Percentiles rank a stretch among this genome's conserved stretches.
Conservation (phyloP, 768 basidiomycete species). For the Leucocoprinus sp. region DNA sequence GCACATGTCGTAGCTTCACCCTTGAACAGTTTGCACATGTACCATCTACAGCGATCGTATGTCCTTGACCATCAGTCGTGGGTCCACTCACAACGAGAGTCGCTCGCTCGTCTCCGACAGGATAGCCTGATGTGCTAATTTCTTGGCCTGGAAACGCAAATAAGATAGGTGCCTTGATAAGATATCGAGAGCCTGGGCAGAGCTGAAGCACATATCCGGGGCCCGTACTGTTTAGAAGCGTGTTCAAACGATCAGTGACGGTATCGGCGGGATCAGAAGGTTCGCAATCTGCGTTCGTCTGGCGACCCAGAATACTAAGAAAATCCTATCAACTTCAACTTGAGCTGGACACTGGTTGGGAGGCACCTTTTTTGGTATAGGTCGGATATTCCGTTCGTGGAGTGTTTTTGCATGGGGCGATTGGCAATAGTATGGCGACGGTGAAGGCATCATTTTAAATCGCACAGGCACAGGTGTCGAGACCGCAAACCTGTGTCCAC, state of each 20-base stretch:
- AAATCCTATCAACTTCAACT: no score
- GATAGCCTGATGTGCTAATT: constrained; percentile 75
- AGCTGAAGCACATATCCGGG: constrained; percentile 57
- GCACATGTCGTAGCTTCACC: constrained; percentile 61
- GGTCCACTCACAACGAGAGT: constrained; percentile 63
- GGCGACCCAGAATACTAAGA: not conserved
- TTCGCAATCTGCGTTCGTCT: constrained; percentile 22
- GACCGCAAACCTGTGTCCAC: no score
- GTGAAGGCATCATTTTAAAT: no score
- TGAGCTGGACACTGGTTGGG: no score
- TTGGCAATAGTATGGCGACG: no score
- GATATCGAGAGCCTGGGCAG: constrained; percentile 56
- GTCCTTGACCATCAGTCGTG: constrained; percentile 50
- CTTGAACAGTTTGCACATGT: constrained; percentile 52
- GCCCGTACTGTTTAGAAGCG: constrained; percentile 55
- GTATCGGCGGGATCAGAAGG: constrained; percentile 49
- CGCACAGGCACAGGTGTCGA: no score
- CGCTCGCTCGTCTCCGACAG: constrained; percentile 58
- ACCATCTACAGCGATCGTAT: constrained; percentile 68
- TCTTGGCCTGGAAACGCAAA: constrained; percentile 68
- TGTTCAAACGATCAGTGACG: constrained; percentile 60
- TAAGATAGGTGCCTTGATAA: constrained; percentile 55
- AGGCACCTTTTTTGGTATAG: no score
- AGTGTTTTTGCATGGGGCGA: no score
- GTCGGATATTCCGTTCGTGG: no score